Conservation (phyloP, 108 stramenopile species). For the Aurantiochytrium sp. region DNA sequence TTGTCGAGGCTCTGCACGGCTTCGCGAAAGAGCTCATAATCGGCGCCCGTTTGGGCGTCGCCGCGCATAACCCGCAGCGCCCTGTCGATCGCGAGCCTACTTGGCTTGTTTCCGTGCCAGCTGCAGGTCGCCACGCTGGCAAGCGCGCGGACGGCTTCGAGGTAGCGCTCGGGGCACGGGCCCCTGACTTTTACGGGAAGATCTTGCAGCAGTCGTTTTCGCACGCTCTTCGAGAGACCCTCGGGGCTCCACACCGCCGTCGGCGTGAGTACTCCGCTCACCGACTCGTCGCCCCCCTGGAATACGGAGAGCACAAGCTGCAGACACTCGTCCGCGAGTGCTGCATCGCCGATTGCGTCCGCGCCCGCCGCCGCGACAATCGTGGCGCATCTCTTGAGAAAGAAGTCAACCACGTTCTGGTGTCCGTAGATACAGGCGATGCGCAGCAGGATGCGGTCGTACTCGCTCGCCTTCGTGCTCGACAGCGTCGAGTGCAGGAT, state of each 20-base stretch:
- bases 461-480: too few species aligned
- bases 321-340: not conserved
- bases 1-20: not conserved
- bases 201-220: not conserved
- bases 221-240: not conserved
- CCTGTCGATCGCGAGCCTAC: not conserved
- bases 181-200: not conserved
- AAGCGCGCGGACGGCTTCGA: not conserved
- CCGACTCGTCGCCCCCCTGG: not conserved
- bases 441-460: not conserved
- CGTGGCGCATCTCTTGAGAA: not conserved
- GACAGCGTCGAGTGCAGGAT: too few species aligned
- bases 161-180: not conserved
- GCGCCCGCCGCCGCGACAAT: too few species aligned
- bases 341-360: too few species aligned
- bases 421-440: not conserved
- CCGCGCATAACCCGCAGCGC: not conserved
- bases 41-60: not conserved
- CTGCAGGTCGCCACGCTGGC: not conserved
- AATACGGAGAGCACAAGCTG: not conserved
- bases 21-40: not conserved
- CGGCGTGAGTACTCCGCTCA: too few species aligned
- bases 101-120: not conserved
- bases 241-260: not conserved
- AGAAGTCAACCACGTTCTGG: not conserved